A percentile compares a stretch with the other conserved stretches of the same genome.
Conservation (phyloP, 257 asterid genomes). For the Mitragyna speciosa region DNA sequence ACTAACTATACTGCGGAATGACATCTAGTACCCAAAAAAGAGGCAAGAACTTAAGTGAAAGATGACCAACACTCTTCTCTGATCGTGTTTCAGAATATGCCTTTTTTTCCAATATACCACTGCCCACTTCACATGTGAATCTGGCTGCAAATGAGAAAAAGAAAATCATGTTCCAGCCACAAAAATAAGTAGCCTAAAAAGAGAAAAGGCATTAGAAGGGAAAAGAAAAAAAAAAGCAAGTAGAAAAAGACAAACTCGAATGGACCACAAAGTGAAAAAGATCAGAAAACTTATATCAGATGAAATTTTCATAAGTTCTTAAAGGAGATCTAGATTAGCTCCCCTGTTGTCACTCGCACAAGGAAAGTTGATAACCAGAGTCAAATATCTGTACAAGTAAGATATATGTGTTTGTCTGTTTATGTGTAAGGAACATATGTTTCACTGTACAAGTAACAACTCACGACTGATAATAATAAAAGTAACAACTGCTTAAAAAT, state of each 20-base stretch:
- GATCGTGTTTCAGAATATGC: background rate
- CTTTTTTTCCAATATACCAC: slow-evolving; percentile 21
- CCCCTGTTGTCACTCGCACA: background rate
- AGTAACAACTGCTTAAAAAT: background rate
- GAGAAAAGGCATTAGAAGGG: slow-evolving; percentile 37
- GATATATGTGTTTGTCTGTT: background rate
- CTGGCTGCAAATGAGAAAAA: slow-evolving; percentile 36
- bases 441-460: background rate
- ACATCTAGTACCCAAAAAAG: slow-evolving; percentile 49
- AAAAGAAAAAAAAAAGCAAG: slow-evolving; percentile 20
- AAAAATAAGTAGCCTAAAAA: slow-evolving; percentile 24
- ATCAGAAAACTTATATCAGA: slow-evolving; percentile 37
- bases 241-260: slow-evolving; percentile 52
- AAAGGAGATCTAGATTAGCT: slow-evolving; percentile 23
- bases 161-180: slow-evolving; percentile 20
- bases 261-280: slow-evolving; percentile 47
- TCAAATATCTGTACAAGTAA: slow-evolving; percentile 5
- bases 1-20: slow-evolving; percentile 86
- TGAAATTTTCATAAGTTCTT: slow-evolving; percentile 31
- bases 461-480: background rate
- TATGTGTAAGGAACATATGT: background rate
- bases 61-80: slow-evolving; percentile 6
- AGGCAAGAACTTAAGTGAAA: slow-evolving; percentile 7
- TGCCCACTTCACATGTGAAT: slow-evolving; percentile 27
- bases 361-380: slow-evolving; percentile 9